Base-by-base conservation (phyloP, 352 stramenopile genomes). In the Phytophthora tentaculata region DNA sequence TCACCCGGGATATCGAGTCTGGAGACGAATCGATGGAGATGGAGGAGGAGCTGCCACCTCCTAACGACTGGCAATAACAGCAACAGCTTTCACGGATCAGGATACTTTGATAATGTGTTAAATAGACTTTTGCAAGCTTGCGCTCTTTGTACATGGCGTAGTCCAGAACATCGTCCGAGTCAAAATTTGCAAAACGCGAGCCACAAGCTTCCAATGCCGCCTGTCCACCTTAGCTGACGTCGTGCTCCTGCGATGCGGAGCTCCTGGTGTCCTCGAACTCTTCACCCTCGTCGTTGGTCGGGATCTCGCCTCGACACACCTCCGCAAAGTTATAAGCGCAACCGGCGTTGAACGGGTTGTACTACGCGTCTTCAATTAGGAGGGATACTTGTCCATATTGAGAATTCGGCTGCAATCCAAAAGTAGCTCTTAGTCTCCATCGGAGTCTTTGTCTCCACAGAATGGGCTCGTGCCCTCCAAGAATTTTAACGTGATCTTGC, bases 351-450 rank as follows among this genome's bases (percentile, higher is more conserved):
- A 89, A 95, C 24, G 87, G 87, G 57, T 94, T 95, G 56, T 81
- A 77, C 69, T 92, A 95, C 56, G 53, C 19, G 85, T 91, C 74
- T 92, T 94, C 29, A 95, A 56, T 64, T 95, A 95, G 49, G 80
- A 95, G 49, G 80, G 68, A 56, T 95, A 95, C 74, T 95, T 95
- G 82, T 91, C 87, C 60, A 91, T 94, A 67, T 95, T 95, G 66
- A 95, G n/a, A n/a, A n/a, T n/a, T n/a, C n/a, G n/a, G n/a, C n/a
- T n/a, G n/a, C n/a, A n/a, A n/a, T n/a, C n/a, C n/a, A n/a, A n/a
- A n/a, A n/a, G n/a, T n/a, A n/a, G n/a, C n/a, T n/a, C n/a, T n/a
- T n/a, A n/a, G n/a, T n/a, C n/a, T n/a, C n/a, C n/a, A n/a, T n/a
- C n/a, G n/a, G n/a, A n/a, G n/a, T n/a, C n/a, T n/a, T n/a, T n/a